These are phyloP conservation scores for Triangularia verruculosa DNA, from an alignment of 2,329 filamentous ascomycete species.

Conservation along the genomic window DNA sequence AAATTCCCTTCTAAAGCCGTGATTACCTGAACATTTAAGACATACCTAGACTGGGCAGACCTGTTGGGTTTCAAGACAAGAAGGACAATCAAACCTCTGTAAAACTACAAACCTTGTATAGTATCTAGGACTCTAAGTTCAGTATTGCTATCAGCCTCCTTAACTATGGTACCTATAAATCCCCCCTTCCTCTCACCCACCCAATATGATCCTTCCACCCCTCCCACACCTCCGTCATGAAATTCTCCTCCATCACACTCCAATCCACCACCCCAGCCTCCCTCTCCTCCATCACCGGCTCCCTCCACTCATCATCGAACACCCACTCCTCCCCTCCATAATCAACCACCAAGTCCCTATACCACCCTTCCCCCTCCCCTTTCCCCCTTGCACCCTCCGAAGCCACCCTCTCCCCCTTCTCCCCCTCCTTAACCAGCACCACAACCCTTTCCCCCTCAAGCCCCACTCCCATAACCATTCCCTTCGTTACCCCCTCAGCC, in stretches of 20 bases:
- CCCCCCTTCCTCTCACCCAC: neutral
- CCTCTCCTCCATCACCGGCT: conserved; percentile 13
- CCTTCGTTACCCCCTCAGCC: neutral
- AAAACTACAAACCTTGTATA: too few species aligned
- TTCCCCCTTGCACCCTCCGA: neutral
- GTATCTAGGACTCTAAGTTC: too few species aligned
- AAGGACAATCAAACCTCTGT: too few species aligned
- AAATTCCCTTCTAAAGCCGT: too few species aligned
- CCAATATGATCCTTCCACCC: conserved; percentile 10
- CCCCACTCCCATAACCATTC: neutral
- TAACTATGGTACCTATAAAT: neutral
- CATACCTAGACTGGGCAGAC: too few species aligned
- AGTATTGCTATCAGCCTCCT: neutral
- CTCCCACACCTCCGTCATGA: conserved; percentile 13
- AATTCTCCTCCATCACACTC: conserved; percentile 18
- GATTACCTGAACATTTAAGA: too few species aligned
- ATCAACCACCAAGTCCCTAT: neutral
- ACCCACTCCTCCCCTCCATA: conserved; percentile 7
- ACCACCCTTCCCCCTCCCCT: conserved; percentile 1
- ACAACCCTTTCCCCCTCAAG: neutral
- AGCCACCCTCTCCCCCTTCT: neutral
- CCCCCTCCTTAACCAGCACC: neutral
- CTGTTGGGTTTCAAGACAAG: too few species aligned
- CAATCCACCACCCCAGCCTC: conserved; percentile 17
- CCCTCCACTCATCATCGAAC: conserved; percentile 16